Conservation (phyloP, 2,329 filamentous ascomycete genomes). For the Dactylella cylindrospora region DNA sequence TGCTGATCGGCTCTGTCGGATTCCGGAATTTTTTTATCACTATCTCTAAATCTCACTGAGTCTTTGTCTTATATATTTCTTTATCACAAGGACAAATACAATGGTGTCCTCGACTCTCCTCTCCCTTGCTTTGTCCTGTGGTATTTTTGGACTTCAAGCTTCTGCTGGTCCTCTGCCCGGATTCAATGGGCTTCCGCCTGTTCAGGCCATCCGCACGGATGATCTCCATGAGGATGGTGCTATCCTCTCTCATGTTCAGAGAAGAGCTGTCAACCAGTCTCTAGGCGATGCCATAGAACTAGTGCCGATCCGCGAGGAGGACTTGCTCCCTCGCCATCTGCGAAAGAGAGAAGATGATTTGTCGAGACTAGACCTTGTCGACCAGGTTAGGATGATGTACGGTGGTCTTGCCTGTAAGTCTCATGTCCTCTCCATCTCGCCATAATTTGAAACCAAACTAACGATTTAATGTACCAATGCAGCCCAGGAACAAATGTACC, state of each 20-base stretch:
- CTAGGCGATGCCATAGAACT: conserved; percentile 30
- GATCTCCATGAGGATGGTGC: conserved; percentile 7
- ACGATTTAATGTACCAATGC: too few species aligned
- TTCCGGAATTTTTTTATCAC: conserved; percentile 6
- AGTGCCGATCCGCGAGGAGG: conserved; percentile 33
- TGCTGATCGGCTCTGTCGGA: conserved; percentile 4
- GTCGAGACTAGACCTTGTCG: conserved; percentile 46
- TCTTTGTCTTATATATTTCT: too few species aligned
- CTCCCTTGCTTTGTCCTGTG: conserved; percentile 23
- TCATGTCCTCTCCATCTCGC: too few species aligned
- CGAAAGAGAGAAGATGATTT: conserved; percentile 41
- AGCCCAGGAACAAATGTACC: conserved; percentile 46
- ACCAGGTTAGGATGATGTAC: conserved; percentile 48
- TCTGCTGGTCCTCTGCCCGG: conserved; percentile 18
- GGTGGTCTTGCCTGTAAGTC: conserved; percentile 48
- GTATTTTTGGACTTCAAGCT: conserved; percentile 34
- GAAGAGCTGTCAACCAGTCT: conserved; percentile 18
- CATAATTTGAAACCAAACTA: too few species aligned
- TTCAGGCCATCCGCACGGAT: conserved; percentile 22
- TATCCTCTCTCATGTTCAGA: conserved; percentile 20
- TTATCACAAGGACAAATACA: conserved; percentile 12
- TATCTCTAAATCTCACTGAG: conserved; percentile 3
- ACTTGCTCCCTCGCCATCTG: conserved; percentile 16
- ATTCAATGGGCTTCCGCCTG: neutral
- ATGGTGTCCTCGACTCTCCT: conserved; percentile 38